A percentile compares a stretch with the other conserved stretches of the same genome.
Evolutionary conservation across 1,284 basidiomycete genomes (phyloP).

Genomic region (Inonotus obliquus): DNA sequence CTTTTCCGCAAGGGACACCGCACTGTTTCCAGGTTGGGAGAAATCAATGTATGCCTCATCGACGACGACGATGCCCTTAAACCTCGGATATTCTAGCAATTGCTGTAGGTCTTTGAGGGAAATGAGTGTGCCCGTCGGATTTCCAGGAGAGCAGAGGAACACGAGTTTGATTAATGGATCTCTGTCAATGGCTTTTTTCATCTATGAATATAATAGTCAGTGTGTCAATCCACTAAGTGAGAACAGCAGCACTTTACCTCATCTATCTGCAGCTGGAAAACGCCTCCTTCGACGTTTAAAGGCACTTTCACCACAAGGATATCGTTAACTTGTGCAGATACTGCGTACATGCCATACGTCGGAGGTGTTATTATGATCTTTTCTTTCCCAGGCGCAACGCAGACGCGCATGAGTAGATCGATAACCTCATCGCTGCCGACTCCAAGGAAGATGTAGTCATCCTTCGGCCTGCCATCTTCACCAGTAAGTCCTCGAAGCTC

Average conservation of each 20-base stretch:
- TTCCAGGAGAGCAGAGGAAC: slow-evolving; percentile 96
- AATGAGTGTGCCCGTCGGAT: slow-evolving; percentile 91
- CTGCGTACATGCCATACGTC: slow-evolving; percentile 97
- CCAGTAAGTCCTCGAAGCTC: slow-evolving; percentile 61
- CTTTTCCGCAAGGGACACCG: slow-evolving; percentile 68
- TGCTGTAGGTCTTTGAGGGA: slow-evolving; percentile 64
- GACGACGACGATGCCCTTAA: slow-evolving; percentile 89
- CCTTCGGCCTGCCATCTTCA: slow-evolving; percentile 26
- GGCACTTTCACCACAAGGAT: slow-evolving; percentile 80
- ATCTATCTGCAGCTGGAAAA: slow-evolving; percentile 70
- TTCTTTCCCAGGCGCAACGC: slow-evolving; percentile 74
- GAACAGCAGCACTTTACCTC: slow-evolving; percentile 47
- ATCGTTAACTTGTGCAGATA: slow-evolving; percentile 95
- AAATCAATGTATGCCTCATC: slow-evolving; percentile 99
- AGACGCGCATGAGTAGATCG: slow-evolving; percentile 89
- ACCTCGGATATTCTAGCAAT: slow-evolving; percentile 78
- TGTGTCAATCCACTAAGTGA: background rate
- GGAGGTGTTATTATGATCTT: slow-evolving; percentile 87
- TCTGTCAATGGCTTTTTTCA: slow-evolving; percentile 62
- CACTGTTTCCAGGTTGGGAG: slow-evolving; percentile 57
- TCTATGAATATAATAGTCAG: slow-evolving; percentile 36
- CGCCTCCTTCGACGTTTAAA: slow-evolving; percentile 67
- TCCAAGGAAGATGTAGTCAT: slow-evolving; percentile 83
- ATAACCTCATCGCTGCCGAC: slow-evolving; percentile 98
- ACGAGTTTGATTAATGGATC: slow-evolving; percentile 84